phyloP scores from a whole-genome alignment of 1,139 yeast genomes.

The Nakaseomyces kungkrabaensis region DNA sequence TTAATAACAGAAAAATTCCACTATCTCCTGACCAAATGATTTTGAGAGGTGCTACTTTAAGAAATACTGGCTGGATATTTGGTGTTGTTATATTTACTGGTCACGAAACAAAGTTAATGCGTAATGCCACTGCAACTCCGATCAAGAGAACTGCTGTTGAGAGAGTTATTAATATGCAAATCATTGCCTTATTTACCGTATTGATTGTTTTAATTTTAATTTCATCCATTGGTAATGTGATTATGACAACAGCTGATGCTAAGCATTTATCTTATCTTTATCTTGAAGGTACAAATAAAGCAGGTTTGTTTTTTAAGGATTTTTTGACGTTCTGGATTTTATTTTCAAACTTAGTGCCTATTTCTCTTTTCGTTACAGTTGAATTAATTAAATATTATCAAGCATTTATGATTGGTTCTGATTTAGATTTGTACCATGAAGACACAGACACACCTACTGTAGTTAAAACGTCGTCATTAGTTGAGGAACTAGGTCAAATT shows the following conservation, averaged over 20 bases:
- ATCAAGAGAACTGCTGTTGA: slow-evolving; percentile 96
- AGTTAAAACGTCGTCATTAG: slow-evolving; percentile 88
- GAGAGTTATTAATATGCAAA: slow-evolving; percentile 86
- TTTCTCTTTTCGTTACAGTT: slow-evolving; percentile 88
- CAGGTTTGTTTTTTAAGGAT: slow-evolving; percentile 70
- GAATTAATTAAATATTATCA: slow-evolving; percentile 93
- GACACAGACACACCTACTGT: slow-evolving; percentile 89
- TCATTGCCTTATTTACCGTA: slow-evolving; percentile 74
- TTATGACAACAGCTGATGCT: slow-evolving; percentile 51
- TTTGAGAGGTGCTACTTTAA: slow-evolving; percentile 86
- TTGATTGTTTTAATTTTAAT: slow-evolving; percentile 65
- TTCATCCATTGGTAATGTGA: slow-evolving; percentile 81
- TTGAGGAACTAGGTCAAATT: slow-evolving; percentile 93
- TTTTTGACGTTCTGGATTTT: slow-evolving; percentile 90
- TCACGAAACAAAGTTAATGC: slow-evolving; percentile 95
- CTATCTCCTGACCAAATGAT: slow-evolving; percentile 84
- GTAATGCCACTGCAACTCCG: slow-evolving; percentile 98
- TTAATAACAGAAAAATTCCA: slow-evolving; percentile 53
- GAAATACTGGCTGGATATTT: slow-evolving; percentile 93
- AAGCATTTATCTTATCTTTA: slow-evolving; percentile 51
- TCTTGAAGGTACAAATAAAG: slow-evolving; percentile 60
- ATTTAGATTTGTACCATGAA: slow-evolving; percentile 83
- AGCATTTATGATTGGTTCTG: slow-evolving; percentile 88
- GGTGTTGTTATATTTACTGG: slow-evolving; percentile 94
- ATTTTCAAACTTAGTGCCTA: slow-evolving; percentile 91